Base-by-base conservation (phyloP, 495 filamentous ascomycete species). In the Penicillium nucicola region DNA sequence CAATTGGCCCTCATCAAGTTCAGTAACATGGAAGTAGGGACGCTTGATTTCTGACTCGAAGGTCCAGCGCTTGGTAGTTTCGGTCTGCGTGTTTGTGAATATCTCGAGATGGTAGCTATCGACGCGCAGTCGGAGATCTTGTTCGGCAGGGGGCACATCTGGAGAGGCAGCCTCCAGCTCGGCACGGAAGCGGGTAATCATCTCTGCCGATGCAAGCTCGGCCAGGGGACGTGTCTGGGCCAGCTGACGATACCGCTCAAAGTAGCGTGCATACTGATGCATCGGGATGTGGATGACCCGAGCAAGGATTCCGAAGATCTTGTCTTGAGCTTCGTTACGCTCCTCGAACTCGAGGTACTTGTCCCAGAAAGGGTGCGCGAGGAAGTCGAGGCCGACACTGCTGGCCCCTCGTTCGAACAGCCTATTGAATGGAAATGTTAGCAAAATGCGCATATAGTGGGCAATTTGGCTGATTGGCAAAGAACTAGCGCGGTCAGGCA, bases 281-380 rank as follows among this genome's bases (percentile, higher is more conserved):
- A 96, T 89, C 1, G 95, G 95, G 35, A 99, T 92, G 61, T 89
- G 84, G 42, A 96, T 87, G 37, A 97, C 81, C 31, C 95, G 89
- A 39, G 80, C 80, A 23, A 97, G 77, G 44, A 99, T 89, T 8
- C 79, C 81, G 52, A 96, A 92, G 43, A 97, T 90, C 63, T 84
- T 88, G 52, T 95, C 89, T 25, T 87, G 82, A 0, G 87, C 86
- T 62, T 96, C 90, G 40, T 92, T 72, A 8, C 91, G 84, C 60
- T 96, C 90, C 61, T 97, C 93, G 59, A 91, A 97, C 59, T 97
- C 93, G 45, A 97, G 80, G 59, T 96, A 99, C 70, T 96, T 97
- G 61, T 97, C 95, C 93, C 93, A 99, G 76, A 99, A 97, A 0
- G 90, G 90, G 62, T 97, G 90, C 4, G 90, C 84, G 8, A 95